Evolutionary conservation across 345 rosid genomes (phyloP), one percentile per base, ranked within the genome.

Genomic region (Gossypium ekmanianum): DNA sequence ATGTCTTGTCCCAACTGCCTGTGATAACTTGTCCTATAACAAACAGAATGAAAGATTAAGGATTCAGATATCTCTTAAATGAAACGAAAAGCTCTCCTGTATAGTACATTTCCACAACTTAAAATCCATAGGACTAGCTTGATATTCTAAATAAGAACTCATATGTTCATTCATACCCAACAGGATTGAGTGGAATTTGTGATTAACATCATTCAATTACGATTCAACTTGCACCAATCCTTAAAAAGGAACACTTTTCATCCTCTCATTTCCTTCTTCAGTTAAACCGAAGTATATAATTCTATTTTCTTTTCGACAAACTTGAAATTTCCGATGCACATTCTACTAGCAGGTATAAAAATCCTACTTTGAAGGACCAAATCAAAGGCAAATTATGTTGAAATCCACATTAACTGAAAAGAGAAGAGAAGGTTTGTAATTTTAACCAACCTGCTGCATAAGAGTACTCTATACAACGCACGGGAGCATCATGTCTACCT

Each of bases 1-100:
- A 63, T 17, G 95, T 92, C 82, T 85, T 94, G 78, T 94, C 98
- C 98, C 98, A 94, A 80, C 97, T 88, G 75, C 98, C 98, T 14
- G 91, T 91, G 74, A 94, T 90, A 61, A 94, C 97, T 90, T 94
- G 98, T 66, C 98, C 98, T 94, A 64, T 48, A 73, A 47, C 48
- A 76, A 48, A 11, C 74, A 62, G 78, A 61, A 43, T 45, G 14
- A 27, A 51, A 66, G 48, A 9, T 9, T 20, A 51, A 57, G 48
- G 24, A 57, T 7, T n/a, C 14, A 2, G 22, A 50, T 17, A 57
- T 27, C 7, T 16, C 67, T 62, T 51, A 17, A 48, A 54, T 51
- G 16, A 27, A 74, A 45, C 54, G 6, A 61, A 59, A 73, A 20
- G 22, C 39, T 45, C 48, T 3, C 22, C 47, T 18, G 9, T 29